Evolutionary conservation across 1,284 basidiomycete species (phyloP), one percentile per base, ranked within the genome.

Genomic region (Marasmius tenuissimus): DNA sequence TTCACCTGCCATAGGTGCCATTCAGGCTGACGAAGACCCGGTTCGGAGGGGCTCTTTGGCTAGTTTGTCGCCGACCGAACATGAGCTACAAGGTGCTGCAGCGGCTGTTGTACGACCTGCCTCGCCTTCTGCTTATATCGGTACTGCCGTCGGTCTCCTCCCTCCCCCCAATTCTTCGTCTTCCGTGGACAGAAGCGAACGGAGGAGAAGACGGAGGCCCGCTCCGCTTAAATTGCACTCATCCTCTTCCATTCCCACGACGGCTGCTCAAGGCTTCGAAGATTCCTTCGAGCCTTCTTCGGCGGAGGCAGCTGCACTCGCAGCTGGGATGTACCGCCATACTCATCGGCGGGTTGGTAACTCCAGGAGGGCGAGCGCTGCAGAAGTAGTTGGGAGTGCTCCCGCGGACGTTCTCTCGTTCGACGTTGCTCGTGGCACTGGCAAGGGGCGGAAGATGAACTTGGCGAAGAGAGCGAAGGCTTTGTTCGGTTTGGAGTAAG

Each of bases 401-500:
- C 52, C 52, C 37, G 52, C 52, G 35, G 52, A 54, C 38, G 52
- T 38, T 33, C 35, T 18, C 9, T 33, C 35, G 9, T 54, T 54
- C 16, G 52, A 37, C 14, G 52, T 51, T 47, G 45, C 16, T 8
- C n/a, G 20, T 18, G 34, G 16, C 6, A 35, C 8, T 4, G n/a
- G 16, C 4, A 54, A 38, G 34, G 16, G 34, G 35, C 80, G 63
- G 68, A 54, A 54, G 34, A 54, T 37, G 52, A 54, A 16, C 16
- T 20, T 54, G 27, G 52, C 52, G 12, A 54, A 73, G 37, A 76
- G 94, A 12, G 92, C 91, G 11, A 75, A 76, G 63, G 62, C 65
- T 12, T 61, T 78, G 53, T 82, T 82, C 48, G 85, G 86, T 3
- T 87, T 96, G 84, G 88, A 81, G 14, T 54, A 8, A 54, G 3